Conservation (phyloP, 257 asterid genomes). For the Anisodus acutangulus region DNA sequence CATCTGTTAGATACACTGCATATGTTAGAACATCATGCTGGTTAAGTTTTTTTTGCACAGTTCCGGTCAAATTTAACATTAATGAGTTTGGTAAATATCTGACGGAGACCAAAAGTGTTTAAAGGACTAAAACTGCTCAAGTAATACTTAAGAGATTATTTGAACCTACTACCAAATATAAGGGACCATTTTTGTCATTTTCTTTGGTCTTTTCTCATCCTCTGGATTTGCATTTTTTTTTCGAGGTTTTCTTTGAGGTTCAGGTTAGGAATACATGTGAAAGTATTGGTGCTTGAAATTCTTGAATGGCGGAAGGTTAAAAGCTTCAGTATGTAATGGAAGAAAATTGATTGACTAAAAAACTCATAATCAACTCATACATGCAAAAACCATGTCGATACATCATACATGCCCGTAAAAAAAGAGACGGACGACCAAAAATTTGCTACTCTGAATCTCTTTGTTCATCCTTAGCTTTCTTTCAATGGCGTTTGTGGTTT, state of each 20-base stretch:
- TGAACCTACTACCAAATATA: too few species aligned
- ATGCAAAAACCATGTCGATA: constrained; percentile 5
- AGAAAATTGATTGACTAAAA: constrained; percentile 1
- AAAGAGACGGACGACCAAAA: background rate
- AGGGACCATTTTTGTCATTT: too few species aligned
- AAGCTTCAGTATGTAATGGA: background rate
- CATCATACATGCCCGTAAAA: background rate
- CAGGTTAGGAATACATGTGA: background rate
- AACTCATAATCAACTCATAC: background rate
- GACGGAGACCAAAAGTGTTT: too few species aligned
- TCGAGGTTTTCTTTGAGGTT: background rate
- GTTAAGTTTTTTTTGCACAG: too few species aligned
- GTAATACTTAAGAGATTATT: too few species aligned
- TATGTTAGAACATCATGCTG: too few species aligned
- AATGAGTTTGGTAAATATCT: too few species aligned
- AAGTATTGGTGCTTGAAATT: background rate
- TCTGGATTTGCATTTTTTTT: background rate
- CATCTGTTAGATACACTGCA: background rate
- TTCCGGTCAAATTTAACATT: too few species aligned
- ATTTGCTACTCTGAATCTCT: background rate
- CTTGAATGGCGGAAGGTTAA: background rate
- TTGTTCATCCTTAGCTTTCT: background rate
- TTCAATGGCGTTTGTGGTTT: background rate
- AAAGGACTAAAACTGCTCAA: too few species aligned
- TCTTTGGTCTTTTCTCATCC: background rate